Evolutionary conservation across 192 early-diverging fungal species (phyloP).

Genomic region (Obelidium mucronatum): DNA sequence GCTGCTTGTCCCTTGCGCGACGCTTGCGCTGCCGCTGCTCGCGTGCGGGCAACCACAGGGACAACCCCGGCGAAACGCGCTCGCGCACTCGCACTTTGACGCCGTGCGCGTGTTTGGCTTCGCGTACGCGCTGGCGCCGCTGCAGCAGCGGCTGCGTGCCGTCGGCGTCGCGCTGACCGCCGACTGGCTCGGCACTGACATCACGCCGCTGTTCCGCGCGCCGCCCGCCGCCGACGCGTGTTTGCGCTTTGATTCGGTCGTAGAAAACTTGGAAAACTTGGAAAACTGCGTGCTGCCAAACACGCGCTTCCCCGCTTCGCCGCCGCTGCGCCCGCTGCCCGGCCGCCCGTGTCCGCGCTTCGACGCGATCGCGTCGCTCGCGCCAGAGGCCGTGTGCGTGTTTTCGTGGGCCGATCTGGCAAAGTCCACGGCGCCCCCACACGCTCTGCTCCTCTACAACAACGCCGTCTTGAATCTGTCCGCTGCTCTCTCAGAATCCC

Average conservation of each 20-base stretch:
- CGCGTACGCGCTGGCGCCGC: background rate
- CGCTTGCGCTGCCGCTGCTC: background rate
- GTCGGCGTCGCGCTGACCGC: background rate
- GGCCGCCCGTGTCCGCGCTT: background rate
- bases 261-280: background rate
- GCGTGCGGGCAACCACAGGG: background rate
- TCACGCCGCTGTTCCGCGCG: background rate
- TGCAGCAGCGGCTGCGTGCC: background rate
- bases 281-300: conserved; percentile 2
- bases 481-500: background rate
- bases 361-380: background rate
- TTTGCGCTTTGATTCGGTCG: too few relatives aligned
- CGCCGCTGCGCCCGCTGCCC: background rate
- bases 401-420: background rate
- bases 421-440: background rate
- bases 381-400: background rate
- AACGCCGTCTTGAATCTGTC: conserved; percentile 52
- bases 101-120: background rate
- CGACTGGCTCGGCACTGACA: background rate
- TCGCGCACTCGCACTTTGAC: too few relatives aligned
- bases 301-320: background rate
- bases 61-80: too few relatives aligned
- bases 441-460: conserved; percentile 38
- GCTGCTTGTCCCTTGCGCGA: background rate
- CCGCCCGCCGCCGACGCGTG: background rate